These are phyloP conservation scores for Hibiscus trionum DNA, from an alignment of 345 rosid species.

Conservation along the genomic window DNA sequence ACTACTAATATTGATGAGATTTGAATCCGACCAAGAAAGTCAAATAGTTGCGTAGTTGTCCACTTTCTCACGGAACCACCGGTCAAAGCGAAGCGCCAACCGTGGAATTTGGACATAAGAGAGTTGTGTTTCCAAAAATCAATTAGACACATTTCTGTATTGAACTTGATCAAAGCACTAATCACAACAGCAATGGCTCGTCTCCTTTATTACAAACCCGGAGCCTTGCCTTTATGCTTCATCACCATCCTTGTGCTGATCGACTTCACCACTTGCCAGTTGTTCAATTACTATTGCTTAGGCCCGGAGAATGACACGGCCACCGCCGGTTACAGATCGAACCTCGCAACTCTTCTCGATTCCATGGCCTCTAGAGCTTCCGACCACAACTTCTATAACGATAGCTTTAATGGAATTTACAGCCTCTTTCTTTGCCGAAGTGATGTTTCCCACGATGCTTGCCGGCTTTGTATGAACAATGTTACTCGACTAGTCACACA, in stretches of 20 bases:
- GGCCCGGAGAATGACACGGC: neutral
- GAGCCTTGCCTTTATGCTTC: neutral
- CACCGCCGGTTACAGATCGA: neutral
- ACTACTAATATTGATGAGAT: too few species aligned
- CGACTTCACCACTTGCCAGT: neutral
- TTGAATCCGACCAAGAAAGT: too few species aligned
- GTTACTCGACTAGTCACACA: too few species aligned
- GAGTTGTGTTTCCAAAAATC: too few species aligned
- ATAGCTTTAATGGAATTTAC: slow-evolving; percentile 2
- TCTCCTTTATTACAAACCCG: neutral
- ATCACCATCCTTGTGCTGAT: neutral
- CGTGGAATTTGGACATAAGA: too few species aligned
- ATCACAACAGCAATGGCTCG: too few species aligned
- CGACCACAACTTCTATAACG: neutral
- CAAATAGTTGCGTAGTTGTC: too few species aligned
- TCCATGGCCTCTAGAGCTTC: neutral
- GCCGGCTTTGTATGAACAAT: slow-evolving; percentile 15
- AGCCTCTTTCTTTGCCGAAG: slow-evolving; percentile 35
- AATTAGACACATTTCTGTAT: too few species aligned
- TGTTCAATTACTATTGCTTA: neutral
- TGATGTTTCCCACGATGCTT: slow-evolving; percentile 3
- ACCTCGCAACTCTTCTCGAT: neutral
- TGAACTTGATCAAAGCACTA: too few species aligned
- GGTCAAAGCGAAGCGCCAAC: too few species aligned
- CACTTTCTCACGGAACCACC: too few species aligned